Percentiles rank a stretch among this genome's conserved stretches.
Evolutionary conservation across 2,329 filamentous ascomycete genomes (phyloP).

Genomic region (Cucurbitaria berberidis): DNA sequence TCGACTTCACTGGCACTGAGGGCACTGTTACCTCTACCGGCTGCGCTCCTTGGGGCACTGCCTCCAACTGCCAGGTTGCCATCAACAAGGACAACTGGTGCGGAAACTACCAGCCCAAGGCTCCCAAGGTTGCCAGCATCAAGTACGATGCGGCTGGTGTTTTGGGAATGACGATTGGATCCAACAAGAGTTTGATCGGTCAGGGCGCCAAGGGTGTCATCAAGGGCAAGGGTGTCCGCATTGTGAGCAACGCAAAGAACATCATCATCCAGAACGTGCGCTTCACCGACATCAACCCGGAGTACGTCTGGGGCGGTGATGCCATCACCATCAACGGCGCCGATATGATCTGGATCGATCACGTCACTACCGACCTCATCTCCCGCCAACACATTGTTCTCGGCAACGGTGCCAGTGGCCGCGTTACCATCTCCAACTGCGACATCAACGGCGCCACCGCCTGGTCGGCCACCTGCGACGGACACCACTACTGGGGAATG

Average conservation of each 20-base stretch:
- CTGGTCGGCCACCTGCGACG: constrained; percentile 65
- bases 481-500: constrained; percentile 65
- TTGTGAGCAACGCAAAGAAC: constrained; percentile 53
- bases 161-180: constrained; percentile 59
- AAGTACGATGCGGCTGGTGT: constrained; percentile 60
- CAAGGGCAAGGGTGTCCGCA: constrained; percentile 63
- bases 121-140: constrained; percentile 53
- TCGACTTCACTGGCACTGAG: constrained; percentile 63
- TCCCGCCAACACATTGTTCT: constrained; percentile 67
- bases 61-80: constrained; percentile 64
- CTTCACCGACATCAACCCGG: constrained; percentile 53
- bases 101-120: constrained; percentile 62
- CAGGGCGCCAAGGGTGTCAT: constrained; percentile 61
- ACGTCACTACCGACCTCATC: constrained; percentile 59
- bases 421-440: constrained; percentile 66
- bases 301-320: constrained; percentile 47
- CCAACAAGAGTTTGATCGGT: constrained; percentile 65
- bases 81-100: constrained; percentile 65
- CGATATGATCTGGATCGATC: constrained; percentile 36
- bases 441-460: constrained; percentile 62
- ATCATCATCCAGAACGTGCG: constrained; percentile 57
- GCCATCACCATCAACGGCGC: constrained; percentile 40
- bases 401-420: constrained; percentile 59
- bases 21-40: constrained; percentile 60
- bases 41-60: constrained; percentile 60